Percentiles rank a stretch among this genome's conserved stretches.
Conservation (phyloP, 2,329 filamentous ascomycete species). For the Phymatotrichopsis omnivora region DNA sequence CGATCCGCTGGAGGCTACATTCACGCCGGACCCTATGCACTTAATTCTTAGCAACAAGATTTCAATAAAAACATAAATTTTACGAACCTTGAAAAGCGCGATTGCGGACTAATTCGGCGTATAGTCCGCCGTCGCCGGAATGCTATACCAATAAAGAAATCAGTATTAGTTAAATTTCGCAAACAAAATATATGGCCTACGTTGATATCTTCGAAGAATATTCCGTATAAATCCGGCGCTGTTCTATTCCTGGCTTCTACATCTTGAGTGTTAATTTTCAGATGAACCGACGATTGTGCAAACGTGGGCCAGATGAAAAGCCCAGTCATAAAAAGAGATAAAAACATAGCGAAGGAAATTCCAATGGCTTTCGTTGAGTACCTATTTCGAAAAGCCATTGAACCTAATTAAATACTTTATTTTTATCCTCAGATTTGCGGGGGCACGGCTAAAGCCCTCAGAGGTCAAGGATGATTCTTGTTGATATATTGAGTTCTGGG, state of each 20-base stretch:
- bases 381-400: too few relatives aligned
- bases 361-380: too few relatives aligned
- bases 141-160: slow-evolving; percentile 45
- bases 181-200: slow-evolving; percentile 3
- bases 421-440: too few relatives aligned
- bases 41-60: too few relatives aligned
- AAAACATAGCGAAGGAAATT: too few relatives aligned
- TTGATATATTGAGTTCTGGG: too few relatives aligned
- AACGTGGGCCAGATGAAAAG: too few relatives aligned
- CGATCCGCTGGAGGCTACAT: slow-evolving; percentile 5
- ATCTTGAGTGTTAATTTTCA: slow-evolving; percentile 11
- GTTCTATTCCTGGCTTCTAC: slow-evolving; percentile 21
- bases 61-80: not conserved
- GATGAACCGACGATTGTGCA: slow-evolving; percentile 3
- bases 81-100: slow-evolving; percentile 53
- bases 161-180: not conserved
- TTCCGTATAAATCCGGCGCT: slow-evolving; percentile 19
- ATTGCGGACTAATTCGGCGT: slow-evolving; percentile 33
- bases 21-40: slow-evolving; percentile 16
- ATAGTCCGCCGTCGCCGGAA: slow-evolving; percentile 61
- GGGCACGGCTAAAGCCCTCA: too few relatives aligned
- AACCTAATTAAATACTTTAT: too few relatives aligned
- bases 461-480: too few relatives aligned
- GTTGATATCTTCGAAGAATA: slow-evolving; percentile 27
- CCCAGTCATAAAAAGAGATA: too few relatives aligned